phyloP scores from a whole-genome alignment of 2,329 filamentous ascomycete species.

The Rugonectria rugulosa region DNA sequence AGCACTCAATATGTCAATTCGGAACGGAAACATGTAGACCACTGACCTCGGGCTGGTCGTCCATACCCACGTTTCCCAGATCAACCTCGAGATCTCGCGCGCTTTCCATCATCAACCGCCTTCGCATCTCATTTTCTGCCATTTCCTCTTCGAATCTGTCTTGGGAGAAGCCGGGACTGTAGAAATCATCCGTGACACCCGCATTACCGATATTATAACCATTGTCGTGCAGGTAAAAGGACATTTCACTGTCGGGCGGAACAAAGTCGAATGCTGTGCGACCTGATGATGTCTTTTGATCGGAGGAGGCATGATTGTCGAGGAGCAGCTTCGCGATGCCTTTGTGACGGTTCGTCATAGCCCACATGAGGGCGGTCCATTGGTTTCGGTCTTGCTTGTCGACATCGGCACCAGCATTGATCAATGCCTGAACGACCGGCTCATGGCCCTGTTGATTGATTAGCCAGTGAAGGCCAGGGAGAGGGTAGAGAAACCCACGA shows the following conservation, averaged over 20 bases:
- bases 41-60: constrained; percentile 87
- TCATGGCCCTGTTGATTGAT: constrained; percentile 74
- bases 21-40: not conserved
- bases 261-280: constrained; percentile 96
- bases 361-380: constrained; percentile 99
- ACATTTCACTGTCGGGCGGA: constrained; percentile 94
- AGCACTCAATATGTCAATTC: not conserved
- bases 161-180: constrained; percentile 88
- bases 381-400: constrained; percentile 95
- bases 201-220: constrained; percentile 88
- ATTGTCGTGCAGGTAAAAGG: constrained; percentile 92
- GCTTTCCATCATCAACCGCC: constrained; percentile 99
- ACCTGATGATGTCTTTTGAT: constrained; percentile 92
- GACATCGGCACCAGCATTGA: constrained; percentile 86
- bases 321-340: constrained; percentile 91
- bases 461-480: constrained; percentile 1
- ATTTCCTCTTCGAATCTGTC: constrained; percentile 97
- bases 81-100: constrained; percentile 97
- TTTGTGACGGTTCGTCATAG: constrained; percentile 98
- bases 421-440: constrained; percentile 81
- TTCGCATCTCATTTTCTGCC: constrained; percentile 93
- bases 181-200: constrained; percentile 88
- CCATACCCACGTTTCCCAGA: constrained; percentile 91
- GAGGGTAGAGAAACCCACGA: constrained; percentile 64
- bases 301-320: constrained; percentile 93